Evolutionary conservation across 306 rosid genomes (phyloP).

Genomic region (Argentina anserina): DNA sequence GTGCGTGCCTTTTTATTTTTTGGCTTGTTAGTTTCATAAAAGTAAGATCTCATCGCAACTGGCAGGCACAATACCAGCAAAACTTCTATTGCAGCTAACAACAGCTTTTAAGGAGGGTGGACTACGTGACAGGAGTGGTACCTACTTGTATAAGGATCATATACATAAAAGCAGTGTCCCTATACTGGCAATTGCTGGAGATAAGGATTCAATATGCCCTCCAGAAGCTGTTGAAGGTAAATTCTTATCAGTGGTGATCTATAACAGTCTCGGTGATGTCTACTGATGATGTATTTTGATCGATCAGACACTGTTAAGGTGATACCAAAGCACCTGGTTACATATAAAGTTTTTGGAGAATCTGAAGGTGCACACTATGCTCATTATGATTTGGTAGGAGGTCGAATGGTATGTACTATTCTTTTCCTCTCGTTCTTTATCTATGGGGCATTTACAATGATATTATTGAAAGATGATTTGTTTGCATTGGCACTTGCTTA

Average conservation of each 20-base stretch:
- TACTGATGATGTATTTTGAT: constrained; percentile 22
- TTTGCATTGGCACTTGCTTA: constrained; percentile 26
- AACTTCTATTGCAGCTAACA: constrained; percentile 86
- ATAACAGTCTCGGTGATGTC: constrained; percentile 2
- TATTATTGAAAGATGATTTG: constrained; percentile 12
- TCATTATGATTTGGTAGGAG: constrained; percentile 99
- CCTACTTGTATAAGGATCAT: constrained; percentile 73
- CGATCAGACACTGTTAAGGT: constrained; percentile 68
- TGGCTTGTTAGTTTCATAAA: neutral
- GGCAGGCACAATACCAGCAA: constrained; percentile 89
- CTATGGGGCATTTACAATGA: neutral
- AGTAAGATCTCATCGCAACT: constrained; percentile 23
- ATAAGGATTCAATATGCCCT: constrained; percentile 88
- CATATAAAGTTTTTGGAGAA: constrained; percentile 71
- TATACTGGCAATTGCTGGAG: constrained; percentile 90
- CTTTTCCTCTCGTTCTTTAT: neutral
- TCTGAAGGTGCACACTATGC: constrained; percentile 91
- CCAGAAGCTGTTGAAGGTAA: constrained; percentile 97
- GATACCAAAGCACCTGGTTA: constrained; percentile 75
- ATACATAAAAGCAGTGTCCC: constrained; percentile 63
- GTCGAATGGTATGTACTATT: constrained; percentile 61
- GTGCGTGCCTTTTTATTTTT: neutral
- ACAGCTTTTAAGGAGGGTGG: constrained; percentile 93
- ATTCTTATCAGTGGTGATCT: constrained; percentile 18
- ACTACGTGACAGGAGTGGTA: constrained; percentile 59